These are phyloP conservation scores for Rhodotorula sp. DNA, from an alignment of 1,284 basidiomycete genomes.

Conservation along the genomic window DNA sequence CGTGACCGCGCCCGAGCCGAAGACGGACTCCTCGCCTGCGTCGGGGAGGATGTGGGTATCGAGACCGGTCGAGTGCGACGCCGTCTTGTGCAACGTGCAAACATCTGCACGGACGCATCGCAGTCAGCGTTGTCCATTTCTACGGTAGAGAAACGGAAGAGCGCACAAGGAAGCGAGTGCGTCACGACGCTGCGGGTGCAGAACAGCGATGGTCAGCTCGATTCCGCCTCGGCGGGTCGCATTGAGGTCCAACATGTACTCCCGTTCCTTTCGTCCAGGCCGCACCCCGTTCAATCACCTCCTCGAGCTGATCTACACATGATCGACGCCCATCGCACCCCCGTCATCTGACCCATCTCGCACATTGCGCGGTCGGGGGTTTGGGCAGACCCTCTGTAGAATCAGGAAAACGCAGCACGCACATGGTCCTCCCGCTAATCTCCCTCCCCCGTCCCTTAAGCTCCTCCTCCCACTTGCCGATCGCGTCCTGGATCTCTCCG, in stretches of 20 bases:
- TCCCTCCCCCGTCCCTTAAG: conserved; percentile 29
- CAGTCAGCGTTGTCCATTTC: not conserved
- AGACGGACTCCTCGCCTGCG: conserved; percentile 22
- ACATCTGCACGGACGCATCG: conserved; percentile 18
- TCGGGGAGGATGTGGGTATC: conserved; percentile 33
- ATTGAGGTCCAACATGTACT: not conserved
- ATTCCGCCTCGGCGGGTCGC: too few relatives aligned
- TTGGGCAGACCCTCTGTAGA: not conserved
- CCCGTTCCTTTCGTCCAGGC: not conserved
- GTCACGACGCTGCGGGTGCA: conserved; percentile 40
- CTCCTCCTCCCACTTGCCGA: conserved; percentile 40
- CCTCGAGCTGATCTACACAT: not conserved
- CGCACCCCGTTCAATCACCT: not conserved
- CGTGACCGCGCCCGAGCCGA: conserved; percentile 37
- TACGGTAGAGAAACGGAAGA: not conserved
- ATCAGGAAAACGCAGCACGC: not conserved
- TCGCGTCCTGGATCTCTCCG: conserved; percentile 34
- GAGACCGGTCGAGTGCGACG: conserved; percentile 33
- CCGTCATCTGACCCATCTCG: not conserved
- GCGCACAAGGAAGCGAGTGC: conserved; percentile 41
- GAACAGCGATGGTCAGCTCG: conserved; percentile 2
- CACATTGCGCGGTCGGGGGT: not conserved
- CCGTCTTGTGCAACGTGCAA: conserved; percentile 40
- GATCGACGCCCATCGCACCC: too few relatives aligned
- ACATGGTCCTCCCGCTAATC: conserved; percentile 42